These are phyloP conservation scores for Aspergillus sp. DNA, from an alignment of 2,329 filamentous ascomycete species.

Conservation along the genomic window DNA sequence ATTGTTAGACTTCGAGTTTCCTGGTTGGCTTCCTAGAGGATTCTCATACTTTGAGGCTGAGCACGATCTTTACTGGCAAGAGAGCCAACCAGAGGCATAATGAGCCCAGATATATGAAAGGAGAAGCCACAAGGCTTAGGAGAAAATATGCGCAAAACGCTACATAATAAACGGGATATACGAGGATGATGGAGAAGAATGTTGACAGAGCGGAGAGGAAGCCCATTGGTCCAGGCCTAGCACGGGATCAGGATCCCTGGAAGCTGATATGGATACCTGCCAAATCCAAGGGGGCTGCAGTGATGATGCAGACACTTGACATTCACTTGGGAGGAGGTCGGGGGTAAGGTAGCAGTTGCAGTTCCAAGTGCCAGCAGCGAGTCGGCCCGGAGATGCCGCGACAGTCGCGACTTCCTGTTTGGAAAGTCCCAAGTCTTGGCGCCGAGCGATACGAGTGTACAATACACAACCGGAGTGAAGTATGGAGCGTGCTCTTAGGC, in stretches of 20 bases:
- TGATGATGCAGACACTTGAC: background rate
- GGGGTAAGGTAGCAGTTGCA: too few relatives aligned
- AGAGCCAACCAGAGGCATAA: conserved; percentile 42
- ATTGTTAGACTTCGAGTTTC: background rate
- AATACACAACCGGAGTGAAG: too few relatives aligned
- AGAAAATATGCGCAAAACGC: conserved; percentile 22
- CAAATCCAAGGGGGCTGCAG: background rate
- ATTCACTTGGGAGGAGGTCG: too few relatives aligned
- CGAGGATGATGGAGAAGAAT: conserved; percentile 9
- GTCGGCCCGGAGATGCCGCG: background rate
- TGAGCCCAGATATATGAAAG: conserved; percentile 50
- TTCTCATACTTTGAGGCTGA: conserved; percentile 55
- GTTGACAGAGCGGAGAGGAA: conserved; percentile 12
- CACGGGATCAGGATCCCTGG: too few relatives aligned
- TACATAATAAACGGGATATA: conserved; percentile 17
- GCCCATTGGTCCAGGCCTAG: conserved; percentile 7
- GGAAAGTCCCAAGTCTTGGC: background rate
- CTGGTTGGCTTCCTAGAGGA: background rate
- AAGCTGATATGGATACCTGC: background rate
- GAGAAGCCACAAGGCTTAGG: conserved; percentile 44
- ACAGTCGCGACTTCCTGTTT: background rate
- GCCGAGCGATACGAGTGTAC: background rate
- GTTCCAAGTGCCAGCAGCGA: background rate
- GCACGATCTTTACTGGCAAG: conserved; percentile 53
- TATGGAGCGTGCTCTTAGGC: too few relatives aligned